Evolutionary conservation across 2,329 filamentous ascomycete genomes (phyloP).

Genomic region (Sphaerostilbella broomeana): DNA sequence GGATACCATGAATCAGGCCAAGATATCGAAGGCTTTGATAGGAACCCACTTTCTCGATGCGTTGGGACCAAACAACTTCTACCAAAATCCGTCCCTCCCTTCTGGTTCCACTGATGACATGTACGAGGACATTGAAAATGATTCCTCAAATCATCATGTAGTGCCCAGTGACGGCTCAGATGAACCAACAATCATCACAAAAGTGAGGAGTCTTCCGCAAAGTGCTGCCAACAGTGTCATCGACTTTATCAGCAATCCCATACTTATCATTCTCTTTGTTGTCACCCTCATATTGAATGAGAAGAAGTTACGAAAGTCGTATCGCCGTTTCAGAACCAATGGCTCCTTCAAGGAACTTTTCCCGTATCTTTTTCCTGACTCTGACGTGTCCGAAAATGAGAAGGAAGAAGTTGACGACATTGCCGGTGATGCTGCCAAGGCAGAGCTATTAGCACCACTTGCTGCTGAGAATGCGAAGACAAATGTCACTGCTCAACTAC

Average conservation of each 20-base stretch:
- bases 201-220: constrained; percentile 44
- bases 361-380: constrained; percentile 1
- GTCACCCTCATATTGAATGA: constrained; percentile 37
- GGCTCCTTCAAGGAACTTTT: constrained; percentile 23
- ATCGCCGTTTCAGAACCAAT: constrained; percentile 27
- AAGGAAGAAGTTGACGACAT: constrained; percentile 4
- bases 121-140: constrained; percentile 27
- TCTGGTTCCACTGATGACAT: constrained; percentile 25
- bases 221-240: constrained; percentile 43
- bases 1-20: constrained; percentile 35
- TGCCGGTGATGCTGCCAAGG: not conserved
- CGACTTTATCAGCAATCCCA: constrained; percentile 51
- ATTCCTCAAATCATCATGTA: constrained; percentile 26
- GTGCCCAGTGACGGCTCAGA: constrained; percentile 23
- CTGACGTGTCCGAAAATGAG: not conserved
- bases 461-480: not conserved
- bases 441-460: not conserved
- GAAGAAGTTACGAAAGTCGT: constrained; percentile 38
- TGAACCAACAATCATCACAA: constrained; percentile 40
- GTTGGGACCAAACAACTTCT: constrained; percentile 23
- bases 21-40: constrained; percentile 56
- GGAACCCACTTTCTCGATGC: constrained; percentile 63
- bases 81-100: constrained; percentile 34
- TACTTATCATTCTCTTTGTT: constrained; percentile 41
- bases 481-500: not conserved